These are phyloP conservation scores for Phialemonium atrogriseum DNA, from an alignment of 2,329 filamentous ascomycete species.

Conservation along the genomic window DNA sequence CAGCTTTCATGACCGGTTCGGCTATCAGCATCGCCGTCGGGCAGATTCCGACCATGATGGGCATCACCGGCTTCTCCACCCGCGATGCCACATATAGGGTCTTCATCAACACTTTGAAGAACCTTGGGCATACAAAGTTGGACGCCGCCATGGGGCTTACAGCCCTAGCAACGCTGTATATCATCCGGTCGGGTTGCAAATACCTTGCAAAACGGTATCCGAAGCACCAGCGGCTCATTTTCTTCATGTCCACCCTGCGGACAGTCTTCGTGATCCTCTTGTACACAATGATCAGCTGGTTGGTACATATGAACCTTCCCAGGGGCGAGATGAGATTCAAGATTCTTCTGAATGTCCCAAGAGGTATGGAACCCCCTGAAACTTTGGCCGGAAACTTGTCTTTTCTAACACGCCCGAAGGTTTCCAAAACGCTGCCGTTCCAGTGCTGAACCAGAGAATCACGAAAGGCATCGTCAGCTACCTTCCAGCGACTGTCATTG, in stretches of 20 bases:
- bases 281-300: constrained; percentile 85
- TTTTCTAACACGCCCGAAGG: constrained; percentile 34
- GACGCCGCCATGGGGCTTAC: constrained; percentile 87
- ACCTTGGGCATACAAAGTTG: constrained; percentile 57
- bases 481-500: constrained; percentile 79
- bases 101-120: constrained; percentile 72
- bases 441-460: constrained; percentile 56
- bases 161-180: constrained; percentile 68
- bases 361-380: constrained; percentile 42
- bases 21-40: constrained; percentile 81
- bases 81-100: constrained; percentile 73
- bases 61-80: constrained; percentile 65
- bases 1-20: constrained; percentile 95
- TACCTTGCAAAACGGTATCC: constrained; percentile 62
- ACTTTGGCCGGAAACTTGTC: neutral
- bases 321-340: constrained; percentile 57
- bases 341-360: constrained; percentile 68
- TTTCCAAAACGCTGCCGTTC: constrained; percentile 71
- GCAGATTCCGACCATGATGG: constrained; percentile 75
- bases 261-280: constrained; percentile 87
- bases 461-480: constrained; percentile 61
- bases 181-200: constrained; percentile 60
- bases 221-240: constrained; percentile 62
- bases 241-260: constrained; percentile 85
- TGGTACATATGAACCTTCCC: constrained; percentile 63